Evolutionary conservation across 2,329 filamentous ascomycete species (phyloP), one percentile per base, ranked within the genome.

Genomic region (Colletotrichum agaves): DNA sequence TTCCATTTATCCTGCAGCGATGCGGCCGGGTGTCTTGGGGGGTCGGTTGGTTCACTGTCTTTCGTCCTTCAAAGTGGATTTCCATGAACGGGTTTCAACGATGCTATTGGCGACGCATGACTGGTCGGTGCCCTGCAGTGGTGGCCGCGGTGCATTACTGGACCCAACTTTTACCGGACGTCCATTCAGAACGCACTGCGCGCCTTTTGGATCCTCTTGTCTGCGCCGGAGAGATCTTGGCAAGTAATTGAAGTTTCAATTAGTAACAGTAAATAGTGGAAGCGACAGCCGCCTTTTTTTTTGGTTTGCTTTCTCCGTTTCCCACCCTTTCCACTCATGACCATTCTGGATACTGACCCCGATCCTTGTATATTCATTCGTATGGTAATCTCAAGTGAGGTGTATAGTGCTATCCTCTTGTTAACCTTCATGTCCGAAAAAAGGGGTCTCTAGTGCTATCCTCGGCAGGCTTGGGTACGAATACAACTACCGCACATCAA

Each of bases 131-230:
- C 4, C 1, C 6, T 7, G 27, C 27, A 7, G 27, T 7, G 27
- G 27, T 27, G 27, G 35, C 55, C 57, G 44, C 41, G 47, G 60
- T 60, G 63, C 63, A 33, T 5, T 58, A 31, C 58, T 62, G 59
- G 63, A 41, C 63, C 63, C 49, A 66, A 66, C 57, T 66, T 66
- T 66, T 66, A 66, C 58, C 63, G 63, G 63, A 59, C 63, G 35
- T 61, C 21, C 63, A 55, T 61, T 50, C 53, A 44, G 47, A 41
- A 39, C 5, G 11, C 33, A 44, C 5, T 33, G 55, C 35, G 35
- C 35, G 35, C 35, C 35, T 27, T 7, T 27, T 27, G 27, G 27
- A 8, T 27, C 27, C 27, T 27, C 27, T 8, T 27, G 27, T 27
- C 27, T 27, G 27, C 27, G 6, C 27, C 6, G 27, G 27, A 37